Evolutionary conservation across 371 early-diverging fungal species (phyloP), one percentile per base, ranked within the genome.

Genomic region (Mucor mucedo): DNA sequence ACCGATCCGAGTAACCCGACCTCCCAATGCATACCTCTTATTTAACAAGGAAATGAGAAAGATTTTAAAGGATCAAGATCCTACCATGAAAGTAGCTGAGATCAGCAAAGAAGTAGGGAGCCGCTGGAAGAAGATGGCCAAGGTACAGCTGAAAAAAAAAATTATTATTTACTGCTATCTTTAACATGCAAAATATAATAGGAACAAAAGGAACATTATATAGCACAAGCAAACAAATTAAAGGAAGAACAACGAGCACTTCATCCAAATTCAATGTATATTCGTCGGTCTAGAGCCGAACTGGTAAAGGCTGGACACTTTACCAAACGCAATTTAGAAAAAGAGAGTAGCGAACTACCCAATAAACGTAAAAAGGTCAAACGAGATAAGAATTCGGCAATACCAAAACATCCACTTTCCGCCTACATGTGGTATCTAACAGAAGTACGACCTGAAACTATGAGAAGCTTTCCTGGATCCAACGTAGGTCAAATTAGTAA

Each of bases 341-440:
- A 71, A 55, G 32, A 54, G 33, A 38, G 39, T 42, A 50, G 21
- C 27, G 35, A 47, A 16, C 39, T 50, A 44, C 30, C n/a, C 44
- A 14, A n/a, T 44, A 60, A 60, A 29, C 60, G 65, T 38, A 65
- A 65, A 50, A 73, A 33, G 52, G 49, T 54, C 47, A 67, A 69
- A 62, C 58, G 79, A 55, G 71, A 66, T 48, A 85, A 86, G 62
- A 91, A 86, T 53, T 86, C 87, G 0, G 80, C 76, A 35, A 87
- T 88, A 10, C 92, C 92, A 40, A 90, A 89, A 59, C 92, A 92
- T 63, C 91, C 92, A n/a, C 82, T 91, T 61, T 89, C 90, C 2
- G 89, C 89, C 0, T 92, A 91, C 63, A 79, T 92, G 70, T 90
- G 87, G 78, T 92, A 84, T 55, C 63, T 91, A 47, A 87, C 84